Evolutionary conservation across 257 asterid genomes (phyloP), one percentile per base, ranked within the genome.

Genomic region (Rhazya stricta): DNA sequence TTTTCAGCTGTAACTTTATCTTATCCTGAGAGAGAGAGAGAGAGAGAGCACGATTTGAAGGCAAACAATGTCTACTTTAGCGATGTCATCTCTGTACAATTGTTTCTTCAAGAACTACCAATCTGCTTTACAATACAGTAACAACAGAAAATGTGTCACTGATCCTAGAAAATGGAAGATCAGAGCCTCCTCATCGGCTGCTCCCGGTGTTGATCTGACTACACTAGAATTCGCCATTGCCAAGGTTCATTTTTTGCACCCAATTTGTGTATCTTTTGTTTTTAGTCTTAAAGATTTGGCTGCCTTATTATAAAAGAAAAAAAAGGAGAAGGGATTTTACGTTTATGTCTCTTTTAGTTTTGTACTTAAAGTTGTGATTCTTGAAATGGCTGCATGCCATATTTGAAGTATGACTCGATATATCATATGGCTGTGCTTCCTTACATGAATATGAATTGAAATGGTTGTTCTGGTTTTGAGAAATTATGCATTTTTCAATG

Each of bases 151-250:
- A 32, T 48, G 75, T 53, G 65, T 63, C 54, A 30, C 74, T 13
- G 79, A 74, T 54, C 80, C 82, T 34, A 67, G 65, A 54, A 80
- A 60, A 41, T 79, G 71, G 56, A 71, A 56, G 68, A 53, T 84
- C 46, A 81, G 81, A 65, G 89, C 91, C 61, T 81, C 94, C n/a
- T 89, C 97, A 21, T 85, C 98, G 13, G 88, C 96, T 76, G 90
- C 88, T 51, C 90, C 93, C 9, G 93, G 92, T n/a, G 88, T 88
- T 58, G 87, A 89, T 77, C 70, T 91, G 34, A 77, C 86, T 53
- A 37, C 85, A 10, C 94, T 93, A 32, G 83, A 89, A 54, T 86
- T 90, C 60, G 97, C 98, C 79, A 84, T 93, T 79, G 81, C 87
- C 30, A 81, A 88, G 95, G 98, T 93, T 56, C 19, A 63, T 60